Evolutionary conservation across 768 basidiomycete species (phyloP).

Genomic region (Coprinopsis strossmayeri): DNA sequence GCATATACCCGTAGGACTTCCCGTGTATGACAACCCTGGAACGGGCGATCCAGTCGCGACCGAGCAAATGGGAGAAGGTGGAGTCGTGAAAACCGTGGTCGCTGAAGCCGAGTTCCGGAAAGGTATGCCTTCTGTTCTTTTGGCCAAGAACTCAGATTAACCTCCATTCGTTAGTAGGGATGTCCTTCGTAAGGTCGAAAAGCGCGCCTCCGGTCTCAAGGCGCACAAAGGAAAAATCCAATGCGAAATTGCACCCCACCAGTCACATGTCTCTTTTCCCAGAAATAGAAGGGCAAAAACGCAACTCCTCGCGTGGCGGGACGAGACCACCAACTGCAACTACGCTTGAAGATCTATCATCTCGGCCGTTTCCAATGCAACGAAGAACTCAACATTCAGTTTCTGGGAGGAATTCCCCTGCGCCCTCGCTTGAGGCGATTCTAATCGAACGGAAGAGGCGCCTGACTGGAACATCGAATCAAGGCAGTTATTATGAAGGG

Average conservation of each 20-base stretch:
- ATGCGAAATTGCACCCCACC: no score
- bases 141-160: background rate
- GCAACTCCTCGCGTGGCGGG: conserved; percentile 17
- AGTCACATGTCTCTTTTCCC: conserved; percentile 11
- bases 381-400: conserved; percentile 5
- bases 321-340: conserved; percentile 10
- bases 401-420: conserved; percentile 39
- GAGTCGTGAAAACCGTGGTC: no score
- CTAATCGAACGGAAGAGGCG: conserved; percentile 62
- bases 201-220: conserved; percentile 55
- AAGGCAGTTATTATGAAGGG: background rate
- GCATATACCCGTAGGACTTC: conserved; percentile 29
- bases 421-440: conserved; percentile 59
- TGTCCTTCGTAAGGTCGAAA: conserved; percentile 46
- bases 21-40: background rate
- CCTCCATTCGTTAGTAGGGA: conserved; percentile 25
- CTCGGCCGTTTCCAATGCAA: no score
- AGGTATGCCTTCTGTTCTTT: background rate
- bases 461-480: conserved; percentile 17
- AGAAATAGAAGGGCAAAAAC: conserved; percentile 6
- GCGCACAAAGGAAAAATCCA: no score
- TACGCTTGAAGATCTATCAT: no score
- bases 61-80: no score
- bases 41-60: no score
- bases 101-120: no score